Conservation (phyloP, 129 eudicot genomes). For the Lonicera japonica region DNA sequence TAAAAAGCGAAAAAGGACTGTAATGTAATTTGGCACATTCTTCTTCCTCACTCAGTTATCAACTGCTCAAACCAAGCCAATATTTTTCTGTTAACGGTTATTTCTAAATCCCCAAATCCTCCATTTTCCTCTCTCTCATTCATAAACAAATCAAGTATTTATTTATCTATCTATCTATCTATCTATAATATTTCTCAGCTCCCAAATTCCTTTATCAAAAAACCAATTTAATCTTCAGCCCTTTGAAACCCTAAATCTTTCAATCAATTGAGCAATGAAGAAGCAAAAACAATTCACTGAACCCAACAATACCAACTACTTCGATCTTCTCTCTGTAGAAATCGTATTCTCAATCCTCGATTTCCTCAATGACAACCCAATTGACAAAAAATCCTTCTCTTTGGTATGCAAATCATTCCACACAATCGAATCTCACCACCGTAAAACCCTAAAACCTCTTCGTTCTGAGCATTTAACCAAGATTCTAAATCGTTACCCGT, state of each 20-base stretch:
- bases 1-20: slow-evolving; percentile 23
- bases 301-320: slow-evolving; percentile 26
- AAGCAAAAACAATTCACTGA: slow-evolving; percentile 29
- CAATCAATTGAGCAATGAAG: slow-evolving; percentile 46
- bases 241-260: neutral
- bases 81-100: slow-evolving; percentile 53
- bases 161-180: too few species aligned
- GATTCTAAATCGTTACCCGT: slow-evolving; percentile 55
- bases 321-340: slow-evolving; percentile 70
- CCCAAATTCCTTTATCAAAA: neutral
- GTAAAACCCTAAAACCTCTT: slow-evolving; percentile 62
- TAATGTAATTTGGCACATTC: slow-evolving; percentile 20
- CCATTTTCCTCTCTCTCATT: slow-evolving; percentile 10
- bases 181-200: neutral
- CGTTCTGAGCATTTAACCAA: slow-evolving; percentile 46
- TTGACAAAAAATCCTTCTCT: slow-evolving; percentile 71
- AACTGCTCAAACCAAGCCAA: slow-evolving; percentile 35
- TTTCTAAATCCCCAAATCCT: slow-evolving; percentile 15
- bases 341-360: slow-evolving; percentile 63
- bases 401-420: slow-evolving; percentile 60
- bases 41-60: slow-evolving; percentile 45
- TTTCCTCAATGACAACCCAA: slow-evolving; percentile 44
- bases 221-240: neutral
- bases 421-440: slow-evolving; percentile 59
- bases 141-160: too few species aligned